A percentile compares a stretch with the other conserved stretches of the same genome.
Evolutionary conservation across 305 asterid genomes (phyloP).

Genomic region (Galium porrigens): DNA sequence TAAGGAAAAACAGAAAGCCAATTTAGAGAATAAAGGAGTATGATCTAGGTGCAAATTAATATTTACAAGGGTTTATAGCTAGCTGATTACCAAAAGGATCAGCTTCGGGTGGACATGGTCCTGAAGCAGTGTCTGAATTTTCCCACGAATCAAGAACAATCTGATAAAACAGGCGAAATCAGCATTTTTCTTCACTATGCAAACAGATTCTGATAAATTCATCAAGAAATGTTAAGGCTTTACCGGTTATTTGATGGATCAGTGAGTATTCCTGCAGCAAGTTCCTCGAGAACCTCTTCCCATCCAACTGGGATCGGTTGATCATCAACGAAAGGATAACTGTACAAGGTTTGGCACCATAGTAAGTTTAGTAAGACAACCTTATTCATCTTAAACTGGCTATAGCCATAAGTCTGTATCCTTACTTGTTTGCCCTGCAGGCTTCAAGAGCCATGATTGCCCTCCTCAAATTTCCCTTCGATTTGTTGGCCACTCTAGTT

Average conservation of each 20-base stretch:
- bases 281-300: slow-evolving; percentile 57
- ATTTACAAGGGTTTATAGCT: neutral
- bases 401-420: neutral
- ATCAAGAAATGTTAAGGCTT: neutral
- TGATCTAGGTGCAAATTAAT: neutral
- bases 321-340: slow-evolving; percentile 75
- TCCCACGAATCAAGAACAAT: slow-evolving; percentile 42
- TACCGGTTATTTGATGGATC: slow-evolving; percentile 62
- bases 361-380: slow-evolving; percentile 11
- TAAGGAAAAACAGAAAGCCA: neutral
- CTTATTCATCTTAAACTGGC: slow-evolving; percentile 4
- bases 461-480: slow-evolving; percentile 59
- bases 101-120: slow-evolving; percentile 63
- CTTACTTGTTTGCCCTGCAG: slow-evolving; percentile 78
- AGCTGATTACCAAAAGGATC: slow-evolving; percentile 54
- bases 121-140: slow-evolving; percentile 46
- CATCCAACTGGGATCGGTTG: slow-evolving; percentile 73
- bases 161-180: slow-evolving; percentile 24
- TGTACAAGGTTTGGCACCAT: slow-evolving; percentile 16
- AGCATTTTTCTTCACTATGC: slow-evolving; percentile 5
- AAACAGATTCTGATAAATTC: neutral
- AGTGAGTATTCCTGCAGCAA: slow-evolving; percentile 50
- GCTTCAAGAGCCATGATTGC: slow-evolving; percentile 92
- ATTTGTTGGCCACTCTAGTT: slow-evolving; percentile 56
- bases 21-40: neutral